These are phyloP conservation scores for Komagataella pastoris DNA, from an alignment of 805 yeast genomes.

Conservation along the genomic window DNA sequence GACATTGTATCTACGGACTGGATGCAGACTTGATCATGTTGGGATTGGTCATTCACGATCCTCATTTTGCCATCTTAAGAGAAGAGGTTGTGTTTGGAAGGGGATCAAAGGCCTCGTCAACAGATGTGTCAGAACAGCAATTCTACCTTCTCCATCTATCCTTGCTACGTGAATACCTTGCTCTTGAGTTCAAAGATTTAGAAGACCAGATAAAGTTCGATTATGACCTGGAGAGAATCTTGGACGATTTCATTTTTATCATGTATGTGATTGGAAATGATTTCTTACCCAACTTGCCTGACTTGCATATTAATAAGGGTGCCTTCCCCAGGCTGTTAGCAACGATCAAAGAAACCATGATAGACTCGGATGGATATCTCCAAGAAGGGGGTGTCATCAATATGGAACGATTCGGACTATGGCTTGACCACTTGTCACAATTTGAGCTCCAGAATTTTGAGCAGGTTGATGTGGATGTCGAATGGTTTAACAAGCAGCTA, in stretches of 20 bases:
- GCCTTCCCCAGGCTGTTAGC: slow-evolving; percentile 89
- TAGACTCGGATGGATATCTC: slow-evolving; percentile 68
- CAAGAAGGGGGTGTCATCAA: slow-evolving; percentile 77
- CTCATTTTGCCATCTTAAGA: slow-evolving; percentile 88
- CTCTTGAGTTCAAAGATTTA: slow-evolving; percentile 69
- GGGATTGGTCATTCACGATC: slow-evolving; percentile 85
- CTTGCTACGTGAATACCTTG: slow-evolving; percentile 80
- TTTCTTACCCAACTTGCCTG: slow-evolving; percentile 94
- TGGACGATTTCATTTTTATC: slow-evolving; percentile 87
- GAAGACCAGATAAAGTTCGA: slow-evolving; percentile 49
- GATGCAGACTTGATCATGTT: slow-evolving; percentile 95
- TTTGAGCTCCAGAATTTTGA: slow-evolving; percentile 86
- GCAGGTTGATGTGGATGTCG: slow-evolving; percentile 68
- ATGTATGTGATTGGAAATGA: slow-evolving; percentile 96
- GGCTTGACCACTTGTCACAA: slow-evolving; percentile 64
- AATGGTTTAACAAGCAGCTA: slow-evolving; percentile 81
- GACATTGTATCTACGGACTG: slow-evolving; percentile 91
- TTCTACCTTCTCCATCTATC: slow-evolving; percentile 78
- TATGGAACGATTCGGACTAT: slow-evolving; percentile 52
- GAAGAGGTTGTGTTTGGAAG: slow-evolving; percentile 88
- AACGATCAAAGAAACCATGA: slow-evolving; percentile 74
- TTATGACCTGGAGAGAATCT: slow-evolving; percentile 74
- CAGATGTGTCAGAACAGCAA: slow-evolving; percentile 58
- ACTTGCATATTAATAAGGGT: slow-evolving; percentile 84
- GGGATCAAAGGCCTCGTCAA: slow-evolving; percentile 19